Base-by-base conservation (phyloP, 768 basidiomycete species). In the Gloeopeniophorella convolvens region DNA sequence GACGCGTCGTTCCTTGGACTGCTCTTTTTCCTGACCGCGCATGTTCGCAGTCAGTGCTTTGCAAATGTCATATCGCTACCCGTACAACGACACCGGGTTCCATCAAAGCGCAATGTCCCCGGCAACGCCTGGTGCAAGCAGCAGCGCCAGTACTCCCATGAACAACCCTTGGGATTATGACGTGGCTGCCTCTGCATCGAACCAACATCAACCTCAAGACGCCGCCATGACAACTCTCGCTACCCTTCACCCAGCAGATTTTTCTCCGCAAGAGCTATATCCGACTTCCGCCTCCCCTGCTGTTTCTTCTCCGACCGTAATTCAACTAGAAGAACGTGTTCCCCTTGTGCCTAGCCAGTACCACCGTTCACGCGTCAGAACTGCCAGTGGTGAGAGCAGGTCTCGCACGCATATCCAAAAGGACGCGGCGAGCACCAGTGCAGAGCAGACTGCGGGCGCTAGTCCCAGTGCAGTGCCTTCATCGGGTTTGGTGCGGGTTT, bases 61-160 rank as follows among this genome's bases (percentile, higher is more conserved):
- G 44, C 55, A 55, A 56, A 56, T 56, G 55, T 44, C 45, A 45
- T 54, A 54, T 48, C 55, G 40, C 42, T 54, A 56, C 18, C 56
- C 24, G 18, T 56, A 54, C 40, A 56, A 39, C 43, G 44, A 41
- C 16, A 31, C 47, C 20, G 26, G 28, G 46, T 47, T 31, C 33
- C 53, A 20, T 41, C 55, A 54, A 56, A 49, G 28, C 27, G 10
- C 50, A 41, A 51, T 56, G 49, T 47, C 57, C 0, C 54, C 57
- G 33, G 51, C 42, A 0, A 58, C 54, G 7, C 57, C 57, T 7
- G 50, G 57, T 28, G 54, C 36, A 31, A 47, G 45, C 47, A 58
- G 57, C 54, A 51, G 43, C 37, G 31, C 44, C 20, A 55, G 53
- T 35, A 57, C 56, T 11, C 56, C 57, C 45, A 55, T 56, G 34